Base-by-base conservation (phyloP, 2,329 filamentous ascomycete species). In the Rutstroemia sp. region DNA sequence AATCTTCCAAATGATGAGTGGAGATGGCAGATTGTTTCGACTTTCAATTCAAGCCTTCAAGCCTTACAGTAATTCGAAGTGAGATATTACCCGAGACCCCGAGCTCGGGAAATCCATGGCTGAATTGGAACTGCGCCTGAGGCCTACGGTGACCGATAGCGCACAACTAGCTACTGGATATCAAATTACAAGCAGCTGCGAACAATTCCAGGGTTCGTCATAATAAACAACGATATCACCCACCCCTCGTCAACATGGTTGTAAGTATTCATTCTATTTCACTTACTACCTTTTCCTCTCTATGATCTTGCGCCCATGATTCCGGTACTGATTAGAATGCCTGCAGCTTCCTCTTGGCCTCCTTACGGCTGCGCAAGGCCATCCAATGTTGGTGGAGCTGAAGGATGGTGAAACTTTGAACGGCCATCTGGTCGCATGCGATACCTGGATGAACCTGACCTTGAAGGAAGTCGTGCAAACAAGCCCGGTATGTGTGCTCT, bases 381-480 rank as follows among this genome's bases (percentile, higher is more conserved):
- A 96, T 72, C 92, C 94, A 4, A 97, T 96, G 88, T 86, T 96
- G 57, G 92, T 96, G 63, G 92, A 96, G 78, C 87, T 96, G 64
- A 96, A 96, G 79, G 95, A 92, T 70, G 92, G 92, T 75, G 92
- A 99, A 75, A 97, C 94, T 0, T 82, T 99, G 59, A 99, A 97
- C 75, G 94, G 94, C 61, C 91, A 96, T 70, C 79, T 99, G 58
- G 88, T 96, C 72, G 90, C 87, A 73, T 99, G 92, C 83, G 94
- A 99, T 73, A 99, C 92, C 49, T 99, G 94, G 91, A 99, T 99
- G 94, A 99, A 99, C 76, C 77, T 99, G 66, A 97, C 92, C 2
- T 76, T 99, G 64, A 95, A 94, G 73, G 94, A 97, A 73, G 95
- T 99, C 21, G 90, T 97, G 38, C 92, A 97, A 74, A 97, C 94